Percentiles rank a stretch among this genome's conserved stretches.
phyloP scores from a whole-genome alignment of 768 basidiomycete genomes.

The Lactarius akahatsu region DNA sequence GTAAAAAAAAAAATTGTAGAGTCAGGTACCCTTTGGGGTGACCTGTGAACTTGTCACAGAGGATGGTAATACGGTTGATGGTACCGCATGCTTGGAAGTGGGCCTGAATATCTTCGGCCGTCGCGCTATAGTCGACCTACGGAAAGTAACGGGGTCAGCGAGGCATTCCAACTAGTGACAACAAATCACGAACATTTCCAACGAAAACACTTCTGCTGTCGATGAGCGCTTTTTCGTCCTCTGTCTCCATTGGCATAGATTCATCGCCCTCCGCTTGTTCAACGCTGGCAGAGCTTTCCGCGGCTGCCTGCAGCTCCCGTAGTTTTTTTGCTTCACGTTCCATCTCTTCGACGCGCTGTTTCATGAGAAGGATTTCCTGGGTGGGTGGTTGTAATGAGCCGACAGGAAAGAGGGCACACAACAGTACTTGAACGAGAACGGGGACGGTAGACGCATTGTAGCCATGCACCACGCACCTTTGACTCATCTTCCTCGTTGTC shows the following conservation, averaged over 20 bases:
- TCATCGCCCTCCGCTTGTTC: constrained; percentile 49
- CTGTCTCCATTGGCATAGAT: constrained; percentile 62
- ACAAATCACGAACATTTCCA: constrained; percentile 76
- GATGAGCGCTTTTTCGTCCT: constrained; percentile 79
- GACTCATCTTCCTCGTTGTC: constrained; percentile 40
- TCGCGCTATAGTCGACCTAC: constrained; percentile 95
- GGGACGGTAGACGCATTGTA: not conserved
- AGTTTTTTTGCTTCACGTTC: constrained; percentile 87
- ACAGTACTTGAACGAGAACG: not conserved
- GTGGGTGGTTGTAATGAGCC: constrained; percentile 8
- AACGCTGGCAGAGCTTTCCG: constrained; percentile 52
- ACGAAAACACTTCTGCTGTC: constrained; percentile 91
- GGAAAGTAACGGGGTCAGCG: not conserved
- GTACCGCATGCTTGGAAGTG: constrained; percentile 98
- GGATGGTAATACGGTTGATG: constrained; percentile 97
- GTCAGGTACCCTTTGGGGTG: constrained; percentile 90
- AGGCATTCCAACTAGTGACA: not conserved
- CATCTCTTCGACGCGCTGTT: constrained; percentile 91
- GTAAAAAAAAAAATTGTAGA: constrained; percentile 16
- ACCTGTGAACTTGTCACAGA: constrained; percentile 99
- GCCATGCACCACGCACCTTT: constrained; percentile 33
- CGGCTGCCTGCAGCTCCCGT: constrained; percentile 81
- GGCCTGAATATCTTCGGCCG: constrained; percentile 96
- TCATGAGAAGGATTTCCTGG: constrained; percentile 88
- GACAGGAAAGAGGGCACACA: not conserved